phyloP scores from a whole-genome alignment of 345 rosid genomes.

The Gossypioides kirkii region DNA sequence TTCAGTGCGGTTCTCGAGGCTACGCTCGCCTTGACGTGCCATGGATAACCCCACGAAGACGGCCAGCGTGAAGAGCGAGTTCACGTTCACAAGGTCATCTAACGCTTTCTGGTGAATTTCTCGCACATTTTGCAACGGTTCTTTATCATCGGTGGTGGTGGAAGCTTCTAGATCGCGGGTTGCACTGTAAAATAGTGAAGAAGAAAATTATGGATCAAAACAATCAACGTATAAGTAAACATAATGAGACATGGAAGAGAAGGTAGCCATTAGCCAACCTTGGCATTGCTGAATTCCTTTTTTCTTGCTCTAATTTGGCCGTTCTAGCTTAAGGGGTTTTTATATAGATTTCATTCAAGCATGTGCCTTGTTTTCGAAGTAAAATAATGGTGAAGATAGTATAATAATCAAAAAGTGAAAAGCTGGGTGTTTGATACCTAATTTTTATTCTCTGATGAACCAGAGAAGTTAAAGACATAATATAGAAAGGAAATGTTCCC shows the following conservation, averaged over 20 bases:
- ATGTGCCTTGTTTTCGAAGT: background rate
- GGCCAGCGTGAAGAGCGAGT: conserved; percentile 37
- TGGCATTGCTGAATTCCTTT: background rate
- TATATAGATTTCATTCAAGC: background rate
- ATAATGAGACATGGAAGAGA: background rate
- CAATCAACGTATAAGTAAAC: background rate
- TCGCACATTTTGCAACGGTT: background rate
- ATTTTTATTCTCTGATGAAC: background rate
- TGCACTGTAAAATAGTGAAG: background rate
- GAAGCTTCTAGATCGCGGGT: background rate
- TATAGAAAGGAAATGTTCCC: background rate
- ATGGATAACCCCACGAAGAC: conserved; percentile 35
- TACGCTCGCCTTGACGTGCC: background rate
- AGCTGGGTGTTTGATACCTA: background rate
- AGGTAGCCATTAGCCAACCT: background rate
- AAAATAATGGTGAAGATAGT: background rate
- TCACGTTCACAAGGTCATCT: conserved; percentile 35
- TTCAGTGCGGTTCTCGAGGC: conserved; percentile 19
- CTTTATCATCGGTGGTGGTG: too few species aligned
- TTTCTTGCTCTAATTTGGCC: background rate
- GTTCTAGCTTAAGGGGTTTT: background rate
- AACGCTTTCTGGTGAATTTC: conserved; percentile 13
- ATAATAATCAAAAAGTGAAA: background rate
- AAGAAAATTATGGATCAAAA: background rate
- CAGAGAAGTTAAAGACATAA: background rate